Conservation (phyloP, 306 rosid genomes). For the Dryas octopetala region DNA sequence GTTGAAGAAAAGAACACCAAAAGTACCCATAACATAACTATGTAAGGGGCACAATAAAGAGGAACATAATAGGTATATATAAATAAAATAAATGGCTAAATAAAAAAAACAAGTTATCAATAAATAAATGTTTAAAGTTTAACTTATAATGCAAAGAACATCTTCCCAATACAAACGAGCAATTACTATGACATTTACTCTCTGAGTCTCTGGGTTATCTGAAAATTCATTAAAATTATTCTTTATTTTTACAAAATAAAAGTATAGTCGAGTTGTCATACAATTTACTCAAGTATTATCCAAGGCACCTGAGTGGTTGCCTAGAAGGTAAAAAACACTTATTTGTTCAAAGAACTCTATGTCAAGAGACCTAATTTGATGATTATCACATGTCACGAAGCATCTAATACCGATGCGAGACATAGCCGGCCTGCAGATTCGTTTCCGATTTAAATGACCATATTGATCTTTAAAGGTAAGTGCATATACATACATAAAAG, state of each 20-base stretch:
- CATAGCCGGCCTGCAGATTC: not conserved
- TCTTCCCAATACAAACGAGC: not conserved
- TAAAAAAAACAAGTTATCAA: not conserved
- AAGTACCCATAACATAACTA: not conserved
- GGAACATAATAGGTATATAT: too few species aligned
- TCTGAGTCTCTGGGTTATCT: not conserved
- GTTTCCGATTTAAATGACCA: not conserved
- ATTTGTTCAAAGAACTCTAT: not conserved
- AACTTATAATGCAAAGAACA: too few species aligned
- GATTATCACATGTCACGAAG: not conserved
- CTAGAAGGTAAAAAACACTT: not conserved
- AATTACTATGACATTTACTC: not conserved
- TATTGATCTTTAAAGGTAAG: not conserved
- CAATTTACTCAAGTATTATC: not conserved
- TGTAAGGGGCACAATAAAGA: not conserved
- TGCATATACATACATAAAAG: too few species aligned
- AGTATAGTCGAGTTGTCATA: too few species aligned
- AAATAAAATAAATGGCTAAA: not conserved
- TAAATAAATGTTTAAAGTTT: not conserved
- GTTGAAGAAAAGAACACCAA: not conserved
- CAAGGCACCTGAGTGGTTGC: slow-evolving; percentile 7
- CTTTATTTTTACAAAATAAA: too few species aligned
- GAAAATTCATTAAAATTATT: not conserved
- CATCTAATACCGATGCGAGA: not conserved
- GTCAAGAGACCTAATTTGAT: not conserved